Evolutionary conservation across 768 basidiomycete genomes (phyloP).

Genomic region (Lentinus tigrinus): DNA sequence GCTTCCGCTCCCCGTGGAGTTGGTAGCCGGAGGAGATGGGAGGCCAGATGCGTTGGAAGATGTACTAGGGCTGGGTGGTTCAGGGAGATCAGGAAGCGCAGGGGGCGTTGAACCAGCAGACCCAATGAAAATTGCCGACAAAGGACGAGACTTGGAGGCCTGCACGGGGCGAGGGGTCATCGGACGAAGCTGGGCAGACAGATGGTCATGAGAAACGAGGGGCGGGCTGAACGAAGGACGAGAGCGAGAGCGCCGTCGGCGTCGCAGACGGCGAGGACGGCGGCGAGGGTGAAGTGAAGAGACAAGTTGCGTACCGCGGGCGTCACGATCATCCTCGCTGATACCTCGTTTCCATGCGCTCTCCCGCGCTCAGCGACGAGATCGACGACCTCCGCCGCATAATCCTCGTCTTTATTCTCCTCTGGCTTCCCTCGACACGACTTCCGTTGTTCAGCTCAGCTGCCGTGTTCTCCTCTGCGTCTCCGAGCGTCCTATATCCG

Average conservation of each 20-base stretch:
- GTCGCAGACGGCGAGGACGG: slow-evolving; percentile 23
- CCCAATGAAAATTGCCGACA: slow-evolving; percentile 62
- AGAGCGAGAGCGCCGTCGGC: slow-evolving; percentile 19
- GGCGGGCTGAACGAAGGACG: slow-evolving; percentile 16
- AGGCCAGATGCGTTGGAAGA: slow-evolving; percentile 62
- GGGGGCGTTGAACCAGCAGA: slow-evolving; percentile 41
- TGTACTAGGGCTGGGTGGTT: slow-evolving; percentile 60
- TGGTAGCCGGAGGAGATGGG: slow-evolving; percentile 83
- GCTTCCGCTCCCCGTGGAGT: slow-evolving; percentile 81
- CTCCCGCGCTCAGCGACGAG: slow-evolving; percentile 11
- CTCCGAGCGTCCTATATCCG: not conserved
- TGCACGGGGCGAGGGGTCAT: slow-evolving; percentile 52
- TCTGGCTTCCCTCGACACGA: not conserved
- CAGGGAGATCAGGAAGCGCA: slow-evolving; percentile 65
- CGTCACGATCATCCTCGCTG: slow-evolving; percentile 19
- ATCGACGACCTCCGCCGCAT: not conserved
- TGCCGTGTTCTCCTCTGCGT: not conserved
- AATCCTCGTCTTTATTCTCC: not conserved
- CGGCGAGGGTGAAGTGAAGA: slow-evolving; percentile 19
- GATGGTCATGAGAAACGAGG: slow-evolving; percentile 18
- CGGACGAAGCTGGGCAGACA: slow-evolving; percentile 22
- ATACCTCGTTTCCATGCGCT: slow-evolving; percentile 21
- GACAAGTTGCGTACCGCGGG: slow-evolving; percentile 15
- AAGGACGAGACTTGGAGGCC: slow-evolving; percentile 48
- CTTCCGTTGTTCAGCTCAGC: not conserved